A percentile compares a stretch with the other conserved stretches of the same genome.
phyloP scores from a whole-genome alignment of 2,329 filamentous ascomycete genomes.

The Aspergillus intermedius region DNA sequence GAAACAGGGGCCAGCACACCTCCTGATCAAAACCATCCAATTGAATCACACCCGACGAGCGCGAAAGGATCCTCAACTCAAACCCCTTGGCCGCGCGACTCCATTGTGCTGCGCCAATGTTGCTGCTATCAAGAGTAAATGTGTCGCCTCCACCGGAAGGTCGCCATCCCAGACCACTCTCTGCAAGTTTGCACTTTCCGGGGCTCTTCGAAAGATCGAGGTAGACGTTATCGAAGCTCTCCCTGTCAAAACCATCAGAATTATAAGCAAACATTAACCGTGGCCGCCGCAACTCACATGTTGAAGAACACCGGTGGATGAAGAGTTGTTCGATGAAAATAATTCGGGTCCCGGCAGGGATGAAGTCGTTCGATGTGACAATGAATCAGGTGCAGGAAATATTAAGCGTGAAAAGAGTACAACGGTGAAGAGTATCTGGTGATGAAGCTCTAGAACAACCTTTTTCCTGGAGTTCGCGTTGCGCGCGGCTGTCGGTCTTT shows the following conservation, averaged over 20 bases:
- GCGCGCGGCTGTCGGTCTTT: conserved; percentile 12
- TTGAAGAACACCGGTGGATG: conserved; percentile 20
- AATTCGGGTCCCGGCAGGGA: neutral
- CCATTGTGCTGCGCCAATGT: conserved; percentile 87
- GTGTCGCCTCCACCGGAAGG: conserved; percentile 79
- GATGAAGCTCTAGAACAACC: conserved; percentile 10
- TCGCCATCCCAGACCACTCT: conserved; percentile 94
- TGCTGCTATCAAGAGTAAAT: conserved; percentile 82
- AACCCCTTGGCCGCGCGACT: conserved; percentile 86
- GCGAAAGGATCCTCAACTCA: conserved; percentile 84
- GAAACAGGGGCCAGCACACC: conserved; percentile 33
- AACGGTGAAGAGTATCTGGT: neutral
- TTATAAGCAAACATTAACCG: neutral
- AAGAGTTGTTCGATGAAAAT: neutral
- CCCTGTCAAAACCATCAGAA: conserved; percentile 43
- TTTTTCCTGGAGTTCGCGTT: conserved; percentile 18
- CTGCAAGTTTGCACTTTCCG: conserved; percentile 90
- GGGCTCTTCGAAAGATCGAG: conserved; percentile 88
- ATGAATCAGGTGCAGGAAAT: neutral
- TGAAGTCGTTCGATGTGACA: neutral
- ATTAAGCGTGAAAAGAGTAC: neutral
- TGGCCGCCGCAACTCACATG: conserved; percentile 22
- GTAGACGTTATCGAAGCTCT: conserved; percentile 97
- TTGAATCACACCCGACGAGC: conserved; percentile 79
- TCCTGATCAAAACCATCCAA: conserved; percentile 93